phyloP scores from a whole-genome alignment of 1,284 basidiomycete genomes.

The Cutaneotrichosporon dermatis region DNA sequence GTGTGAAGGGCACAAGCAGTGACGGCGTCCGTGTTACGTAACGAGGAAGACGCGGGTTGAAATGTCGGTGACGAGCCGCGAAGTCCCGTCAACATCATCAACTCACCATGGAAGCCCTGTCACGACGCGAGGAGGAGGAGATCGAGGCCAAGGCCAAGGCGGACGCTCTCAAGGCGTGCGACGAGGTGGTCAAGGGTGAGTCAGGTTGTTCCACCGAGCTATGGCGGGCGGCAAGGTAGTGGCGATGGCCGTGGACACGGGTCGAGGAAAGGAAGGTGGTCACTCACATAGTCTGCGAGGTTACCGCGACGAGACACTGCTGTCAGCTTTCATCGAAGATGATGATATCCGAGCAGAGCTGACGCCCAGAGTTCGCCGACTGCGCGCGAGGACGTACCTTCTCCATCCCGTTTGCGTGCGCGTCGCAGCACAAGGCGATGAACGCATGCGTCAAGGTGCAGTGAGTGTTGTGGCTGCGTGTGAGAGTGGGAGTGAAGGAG shows the following conservation, averaged over 20 bases:
- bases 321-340: too few relatives aligned
- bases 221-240: neutral
- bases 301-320: too few relatives aligned
- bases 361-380: constrained; percentile 66
- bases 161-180: constrained; percentile 72
- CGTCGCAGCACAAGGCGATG: constrained; percentile 62
- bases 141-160: constrained; percentile 58
- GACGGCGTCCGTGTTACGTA: too few relatives aligned
- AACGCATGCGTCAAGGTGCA: constrained; percentile 77
- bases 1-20: too few relatives aligned
- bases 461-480: constrained; percentile 52
- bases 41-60: neutral
- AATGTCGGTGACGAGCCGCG: neutral
- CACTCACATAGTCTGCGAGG: too few relatives aligned
- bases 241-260: too few relatives aligned
- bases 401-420: constrained; percentile 78
- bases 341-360: neutral
- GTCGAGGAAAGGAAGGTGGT: too few relatives aligned
- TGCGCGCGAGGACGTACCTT: constrained; percentile 76
- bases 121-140: constrained; percentile 80
- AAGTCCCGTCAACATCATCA: neutral
- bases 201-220: neutral
- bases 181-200: constrained; percentile 67
- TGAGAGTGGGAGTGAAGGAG: too few relatives aligned
- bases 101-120: constrained; percentile 69